Conservation (phyloP, 345 rosid species). For the Chamaenerion angustifolium region DNA sequence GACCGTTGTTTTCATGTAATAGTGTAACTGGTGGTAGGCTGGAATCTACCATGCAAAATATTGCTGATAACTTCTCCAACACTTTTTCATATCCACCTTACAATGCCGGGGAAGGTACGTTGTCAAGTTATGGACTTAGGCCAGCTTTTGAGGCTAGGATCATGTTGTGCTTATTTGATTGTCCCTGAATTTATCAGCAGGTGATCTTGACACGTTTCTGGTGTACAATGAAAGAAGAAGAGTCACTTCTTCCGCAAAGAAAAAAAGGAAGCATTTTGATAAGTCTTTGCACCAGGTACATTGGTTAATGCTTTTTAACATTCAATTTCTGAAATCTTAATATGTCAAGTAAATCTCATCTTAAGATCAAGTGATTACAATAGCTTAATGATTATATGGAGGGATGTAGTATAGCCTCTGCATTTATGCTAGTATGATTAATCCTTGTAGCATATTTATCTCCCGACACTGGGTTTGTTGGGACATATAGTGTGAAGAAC, state of each 20-base stretch:
- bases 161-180: not conserved
- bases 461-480: too few relatives aligned
- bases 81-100: slow-evolving; percentile 48
- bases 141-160: too few relatives aligned
- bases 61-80: slow-evolving; percentile 70
- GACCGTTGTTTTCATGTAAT: slow-evolving; percentile 11
- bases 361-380: too few relatives aligned
- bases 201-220: slow-evolving; percentile 63
- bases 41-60: slow-evolving; percentile 98
- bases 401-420: too few relatives aligned
- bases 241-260: slow-evolving; percentile 94
- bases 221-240: slow-evolving; percentile 74
- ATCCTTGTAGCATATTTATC: too few relatives aligned
- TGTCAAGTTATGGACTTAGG: not conserved
- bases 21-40: slow-evolving; percentile 84
- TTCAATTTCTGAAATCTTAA: not conserved
- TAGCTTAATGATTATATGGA: too few relatives aligned
- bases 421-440: too few relatives aligned
- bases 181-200: slow-evolving; percentile 21
- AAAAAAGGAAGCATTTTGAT: slow-evolving; percentile 51
- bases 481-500: too few relatives aligned
- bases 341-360: not conserved
- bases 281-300: slow-evolving; percentile 74
- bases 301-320: slow-evolving; percentile 12
- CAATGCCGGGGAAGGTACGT: slow-evolving; percentile 58